These are phyloP conservation scores for Mycosphaerella sp. DNA, from an alignment of 2,329 filamentous ascomycete species.

Conservation along the genomic window DNA sequence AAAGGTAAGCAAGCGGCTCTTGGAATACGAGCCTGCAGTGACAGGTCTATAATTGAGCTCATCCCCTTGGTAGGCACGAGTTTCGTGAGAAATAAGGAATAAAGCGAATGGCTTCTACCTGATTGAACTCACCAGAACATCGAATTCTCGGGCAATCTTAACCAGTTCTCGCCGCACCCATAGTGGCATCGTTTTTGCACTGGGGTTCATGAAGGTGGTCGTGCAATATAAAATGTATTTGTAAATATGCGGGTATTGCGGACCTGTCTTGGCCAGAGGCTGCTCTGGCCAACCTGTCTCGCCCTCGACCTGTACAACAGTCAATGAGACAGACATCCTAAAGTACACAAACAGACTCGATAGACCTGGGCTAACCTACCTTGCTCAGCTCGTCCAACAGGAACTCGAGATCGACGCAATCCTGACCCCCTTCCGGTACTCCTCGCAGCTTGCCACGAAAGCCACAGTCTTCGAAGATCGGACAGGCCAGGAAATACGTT, in stretches of 20 bases:
- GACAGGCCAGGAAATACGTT: slow-evolving; percentile 72
- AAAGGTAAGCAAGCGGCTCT: too few species aligned
- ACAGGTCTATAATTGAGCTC: too few species aligned
- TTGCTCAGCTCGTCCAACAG: background rate
- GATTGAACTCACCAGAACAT: slow-evolving; percentile 45
- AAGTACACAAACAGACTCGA: too few species aligned
- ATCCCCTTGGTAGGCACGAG: too few species aligned
- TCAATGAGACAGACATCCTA: too few species aligned
- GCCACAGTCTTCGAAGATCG: slow-evolving; percentile 74
- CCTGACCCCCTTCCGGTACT: background rate
- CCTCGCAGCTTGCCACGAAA: slow-evolving; percentile 62
- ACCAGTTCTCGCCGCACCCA: slow-evolving; percentile 62
- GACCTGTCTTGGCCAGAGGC: slow-evolving; percentile 47
- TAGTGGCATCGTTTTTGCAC: slow-evolving; percentile 71
- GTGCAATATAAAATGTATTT: slow-evolving; percentile 79
- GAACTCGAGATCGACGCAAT: background rate
- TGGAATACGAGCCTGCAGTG: too few species aligned
- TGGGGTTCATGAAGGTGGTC: slow-evolving; percentile 83
- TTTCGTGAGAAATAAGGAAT: too few species aligned
- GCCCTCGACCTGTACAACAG: slow-evolving; percentile 46
- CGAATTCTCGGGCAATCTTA: slow-evolving; percentile 63
- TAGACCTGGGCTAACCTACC: background rate
- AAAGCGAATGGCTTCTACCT: too few species aligned
- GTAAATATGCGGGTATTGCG: slow-evolving; percentile 69
- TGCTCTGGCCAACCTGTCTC: slow-evolving; percentile 9